Evolutionary conservation across 768 basidiomycete species (phyloP), one percentile per base, ranked within the genome.

Genomic region (Serendipita sp.): DNA sequence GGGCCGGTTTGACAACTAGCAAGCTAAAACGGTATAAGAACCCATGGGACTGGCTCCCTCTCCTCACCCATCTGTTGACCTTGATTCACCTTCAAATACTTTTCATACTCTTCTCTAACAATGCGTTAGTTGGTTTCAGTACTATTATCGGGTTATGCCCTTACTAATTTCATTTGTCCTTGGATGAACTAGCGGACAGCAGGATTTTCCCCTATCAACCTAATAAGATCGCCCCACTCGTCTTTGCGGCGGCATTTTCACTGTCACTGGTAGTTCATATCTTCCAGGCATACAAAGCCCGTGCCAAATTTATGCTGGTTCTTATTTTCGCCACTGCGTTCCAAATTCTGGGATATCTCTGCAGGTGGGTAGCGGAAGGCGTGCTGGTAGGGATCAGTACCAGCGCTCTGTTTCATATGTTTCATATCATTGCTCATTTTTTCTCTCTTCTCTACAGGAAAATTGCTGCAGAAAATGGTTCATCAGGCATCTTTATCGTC

Each of bases 241-340:
- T 58, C 5, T 65, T 65, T 35, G 16, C 16, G 13, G 51, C 35
- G 7, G 37, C 46, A 24, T 65, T 54, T 38, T 28, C 18, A 2
- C 18, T 65, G 13, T 3, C 54, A 18, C 30, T 51, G n/a, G 16
- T 44, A 35, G 34, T 34, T 10, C 64, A 65, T 32, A 63, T 65
- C n/a, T 45, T 30, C 38, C 64, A 65, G 16, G 64, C 64, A 28
- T 11, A 35, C n/a, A 37, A 32, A 18, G 16, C 32, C n/a, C 64
- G 64, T 30, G 51, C 64, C 11, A n/a, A 8, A 11, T 65, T 65
- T 35, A 51, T 65, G 18, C 7, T 37, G 24, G 48, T 48, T 34
- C 64, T 65, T n/a, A 44, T 65, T n/a, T 35, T 65, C 7, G 64
- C 47, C 35, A 44, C 51, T 3, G 48, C 18, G 11, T 16, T 54